A percentile compares a stretch with the other conserved stretches of the same genome.
Conservation (phyloP, 2,329 filamentous ascomycete genomes). For the Pseudohalonectria lignicola region DNA sequence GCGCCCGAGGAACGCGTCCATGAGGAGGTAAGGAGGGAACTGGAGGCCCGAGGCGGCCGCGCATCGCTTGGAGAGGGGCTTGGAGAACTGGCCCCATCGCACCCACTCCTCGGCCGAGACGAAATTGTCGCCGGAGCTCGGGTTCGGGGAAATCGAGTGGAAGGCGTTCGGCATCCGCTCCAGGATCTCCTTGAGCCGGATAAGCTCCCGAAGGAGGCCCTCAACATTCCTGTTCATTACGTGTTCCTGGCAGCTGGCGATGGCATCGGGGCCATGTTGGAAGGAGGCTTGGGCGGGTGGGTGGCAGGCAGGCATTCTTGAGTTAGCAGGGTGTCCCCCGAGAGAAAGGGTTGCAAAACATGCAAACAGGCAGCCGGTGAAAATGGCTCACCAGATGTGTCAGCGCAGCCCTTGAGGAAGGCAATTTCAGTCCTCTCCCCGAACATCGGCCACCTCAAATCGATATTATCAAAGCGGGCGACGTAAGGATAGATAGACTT, state of each 20-base stretch:
- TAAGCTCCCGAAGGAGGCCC: conserved; percentile 35
- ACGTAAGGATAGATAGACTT: conserved; percentile 38
- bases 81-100: conserved; percentile 39
- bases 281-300: conserved; percentile 34
- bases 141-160: conserved; percentile 41
- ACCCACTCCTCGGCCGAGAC: conserved; percentile 36
- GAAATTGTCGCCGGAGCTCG: conserved; percentile 38
- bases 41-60: conserved; percentile 39
- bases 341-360: background rate
- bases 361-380: background rate
- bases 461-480: conserved; percentile 39
- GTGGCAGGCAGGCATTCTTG: conserved; percentile 1
- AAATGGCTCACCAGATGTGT: conserved; percentile 25
- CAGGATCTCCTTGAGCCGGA: conserved; percentile 39
- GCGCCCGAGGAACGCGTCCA: conserved; percentile 43
- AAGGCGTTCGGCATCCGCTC: conserved; percentile 43
- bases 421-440: conserved; percentile 38
- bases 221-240: conserved; percentile 42
- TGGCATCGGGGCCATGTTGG: conserved; percentile 37
- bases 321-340: background rate
- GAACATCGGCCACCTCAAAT: conserved; percentile 42
- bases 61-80: conserved; percentile 36
- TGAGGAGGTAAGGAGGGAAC: conserved; percentile 40
- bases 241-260: conserved; percentile 40
- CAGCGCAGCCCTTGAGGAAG: conserved; percentile 37